Percentiles rank a stretch among this genome's conserved stretches.
Evolutionary conservation across 106 monocot genomes (phyloP).

Genomic region (Vanilla planifolia): DNA sequence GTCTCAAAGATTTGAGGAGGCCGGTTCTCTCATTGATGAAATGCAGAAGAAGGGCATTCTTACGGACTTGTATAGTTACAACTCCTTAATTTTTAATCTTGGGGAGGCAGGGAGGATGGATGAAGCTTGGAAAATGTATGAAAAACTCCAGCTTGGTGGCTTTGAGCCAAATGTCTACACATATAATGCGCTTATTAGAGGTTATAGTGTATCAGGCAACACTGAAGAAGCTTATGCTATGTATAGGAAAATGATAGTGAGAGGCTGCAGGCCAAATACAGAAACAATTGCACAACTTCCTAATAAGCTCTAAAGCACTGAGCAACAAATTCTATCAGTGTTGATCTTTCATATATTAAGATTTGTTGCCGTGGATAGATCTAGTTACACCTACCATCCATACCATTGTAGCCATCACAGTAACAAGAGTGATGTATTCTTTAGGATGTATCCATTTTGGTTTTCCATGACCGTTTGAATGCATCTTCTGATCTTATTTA

Average conservation of each 20-base stretch:
- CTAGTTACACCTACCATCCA: not conserved
- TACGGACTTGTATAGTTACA: slow-evolving; percentile 92
- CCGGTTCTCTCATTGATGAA: slow-evolving; percentile 53
- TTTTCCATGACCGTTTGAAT: not conserved
- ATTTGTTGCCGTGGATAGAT: not conserved
- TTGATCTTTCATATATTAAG: not conserved
- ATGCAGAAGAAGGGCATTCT: slow-evolving; percentile 68
- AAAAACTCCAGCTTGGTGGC: slow-evolving; percentile 65
- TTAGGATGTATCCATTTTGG: not conserved
- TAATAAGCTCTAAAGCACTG: slow-evolving; percentile 21
- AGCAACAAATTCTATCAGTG: not conserved
- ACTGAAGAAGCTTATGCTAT: slow-evolving; percentile 64
- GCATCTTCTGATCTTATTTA: not conserved
- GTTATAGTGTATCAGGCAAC: slow-evolving; percentile 52
- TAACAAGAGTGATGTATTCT: not conserved
- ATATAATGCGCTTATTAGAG: slow-evolving; percentile 86
- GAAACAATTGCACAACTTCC: slow-evolving; percentile 86
- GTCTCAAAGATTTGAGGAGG: slow-evolving; percentile 56
- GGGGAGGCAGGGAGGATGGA: slow-evolving; percentile 68
- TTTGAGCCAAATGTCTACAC: slow-evolving; percentile 91
- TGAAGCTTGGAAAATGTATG: slow-evolving; percentile 72
- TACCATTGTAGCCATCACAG: not conserved
- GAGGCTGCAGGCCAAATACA: slow-evolving; percentile 79
- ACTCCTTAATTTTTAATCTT: slow-evolving; percentile 69
- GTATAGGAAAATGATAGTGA: slow-evolving; percentile 62